Base-by-base conservation (phyloP, 2,329 filamentous ascomycete species). In the Ophiostoma angusticollis region DNA sequence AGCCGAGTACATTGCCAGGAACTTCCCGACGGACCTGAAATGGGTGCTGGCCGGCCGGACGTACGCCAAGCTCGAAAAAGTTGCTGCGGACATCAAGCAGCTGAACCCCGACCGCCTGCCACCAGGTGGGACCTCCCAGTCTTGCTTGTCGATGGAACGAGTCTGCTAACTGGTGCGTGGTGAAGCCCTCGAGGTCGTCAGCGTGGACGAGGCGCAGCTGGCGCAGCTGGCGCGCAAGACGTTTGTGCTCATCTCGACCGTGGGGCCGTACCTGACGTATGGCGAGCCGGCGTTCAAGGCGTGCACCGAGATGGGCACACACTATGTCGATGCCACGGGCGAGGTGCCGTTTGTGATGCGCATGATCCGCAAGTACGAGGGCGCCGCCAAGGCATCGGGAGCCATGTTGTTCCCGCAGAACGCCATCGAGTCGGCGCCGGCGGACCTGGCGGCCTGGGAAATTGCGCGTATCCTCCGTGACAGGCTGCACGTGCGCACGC, bases 1-100 rank as follows among this genome's bases (percentile, higher is more conserved):
- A 3, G 78, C 79, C 21, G 78, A 93, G 56, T 76, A 91, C 58
- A 80, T 94, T 51, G 68, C 76, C 37, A 68, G 68, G 12, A 62
- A 73, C 47, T 65, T 85, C 1, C 81, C 86, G 0, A 84, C 80
- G 14, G 73, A 84, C 54, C 58, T 93, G 45, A 85, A 76, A 63
- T 95, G 87, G 87, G 87, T 84, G 12, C 66, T 95, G 40, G 84
- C 85, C 32, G 87, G 87, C 22, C 80, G 87, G 19, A 87, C 83
- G n/a, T 63, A 69, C 35, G 63, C 67, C 35, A 94, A 94, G 58
- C 69, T 96, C 5, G 70, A 80, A 48, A 60, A 62, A 29, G 59
- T 95, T 9, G 74, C 77, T 7, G 64, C 75, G 37, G 74, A 83
- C 39, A 69, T 87, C 54, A 75, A 76, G 50, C 55, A 61, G 41